Base-by-base conservation (phyloP, 1,284 basidiomycete genomes). In the Waitea zeae region DNA sequence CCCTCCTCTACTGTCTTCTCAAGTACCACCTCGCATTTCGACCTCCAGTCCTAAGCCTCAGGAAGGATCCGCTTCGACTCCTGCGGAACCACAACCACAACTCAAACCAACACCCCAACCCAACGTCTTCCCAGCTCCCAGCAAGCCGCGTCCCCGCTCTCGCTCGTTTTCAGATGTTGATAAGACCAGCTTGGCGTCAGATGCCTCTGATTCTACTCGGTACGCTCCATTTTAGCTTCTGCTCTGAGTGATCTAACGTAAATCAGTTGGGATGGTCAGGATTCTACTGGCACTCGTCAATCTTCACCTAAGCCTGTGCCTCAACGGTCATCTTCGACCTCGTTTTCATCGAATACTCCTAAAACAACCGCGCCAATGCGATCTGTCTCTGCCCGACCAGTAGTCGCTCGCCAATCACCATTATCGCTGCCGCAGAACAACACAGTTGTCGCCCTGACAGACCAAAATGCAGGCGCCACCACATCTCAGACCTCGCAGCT, bases 121-220 rank as follows among this genome's bases (percentile, higher is more conserved):
- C 2, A 72, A 75, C 36, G 80, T 81, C 44, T 61, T 67, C 35
- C 77, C 78, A 0, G 61, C 63, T 39, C 58, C 56, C 3, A 56
- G 59, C 4, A 57, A 57, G 5, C 44, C 57, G 7, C 54, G 80
- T 5, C 79, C 77, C 2, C 56, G 79, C 14, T 82, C 78, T 14
- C 55, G 76, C 43, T 81, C 77, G 38, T 83, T 83, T 46, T 82
- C 78, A 15, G 71, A 66, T 1, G 73, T 80, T 46, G 65, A 69
- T 41, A 54, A 58, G 13, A 40, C 51, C 12, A 45, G 43, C 5
- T 40, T 51, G 11, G 53, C 58, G 33, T n/a, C n/a, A n/a, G n/a
- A n/a, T n/a, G n/a, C n/a, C n/a, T n/a, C n/a, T n/a, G n/a, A n/a
- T n/a, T n/a, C n/a, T n/a, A n/a, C n/a, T n/a, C n/a, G n/a, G n/a